phyloP scores from a whole-genome alignment of 441 rosid genomes.

The Mallotus repandus region DNA sequence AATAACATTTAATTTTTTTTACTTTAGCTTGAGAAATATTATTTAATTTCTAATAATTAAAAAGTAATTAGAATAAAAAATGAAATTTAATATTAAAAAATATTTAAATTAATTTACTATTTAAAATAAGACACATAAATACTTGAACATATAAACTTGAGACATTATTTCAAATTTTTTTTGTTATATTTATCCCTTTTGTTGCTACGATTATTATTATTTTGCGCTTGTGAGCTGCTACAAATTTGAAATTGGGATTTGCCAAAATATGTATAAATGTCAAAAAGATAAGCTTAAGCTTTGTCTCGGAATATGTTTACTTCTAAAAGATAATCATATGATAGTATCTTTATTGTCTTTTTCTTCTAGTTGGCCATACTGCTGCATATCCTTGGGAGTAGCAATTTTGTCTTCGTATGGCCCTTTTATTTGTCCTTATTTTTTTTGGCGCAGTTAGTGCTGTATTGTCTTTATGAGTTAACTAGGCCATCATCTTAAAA shows the following conservation, averaged over 20 bases:
- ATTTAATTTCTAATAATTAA: no score
- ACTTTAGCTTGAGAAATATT: no score
- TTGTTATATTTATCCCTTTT: no score
- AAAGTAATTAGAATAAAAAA: no score
- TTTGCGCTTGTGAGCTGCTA: not conserved
- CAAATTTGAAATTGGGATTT: not conserved
- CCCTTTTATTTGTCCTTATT: not conserved
- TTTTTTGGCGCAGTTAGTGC: not conserved
- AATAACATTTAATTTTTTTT: no score
- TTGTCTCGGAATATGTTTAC: not conserved
- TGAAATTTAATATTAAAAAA: no score
- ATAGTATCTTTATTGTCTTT: slow-evolving; percentile 7
- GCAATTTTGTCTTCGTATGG: slow-evolving; percentile 13
- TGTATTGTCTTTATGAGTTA: no score
- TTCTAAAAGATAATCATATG: not conserved
- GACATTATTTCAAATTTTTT: no score
- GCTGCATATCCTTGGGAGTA: slow-evolving; percentile 10
- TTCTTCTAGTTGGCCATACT: slow-evolving; percentile 6
- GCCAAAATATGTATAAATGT: not conserved
- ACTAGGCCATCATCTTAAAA: not conserved
- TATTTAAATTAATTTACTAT: no score
- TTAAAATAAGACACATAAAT: no score
- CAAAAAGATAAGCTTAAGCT: not conserved
- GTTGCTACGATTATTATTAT: no score
- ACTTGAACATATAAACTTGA: no score